Percentiles rank a stretch among this genome's conserved stretches.
Conservation (phyloP, 2,329 filamentous ascomycete genomes). For the Macrophomina phaseolina region DNA sequence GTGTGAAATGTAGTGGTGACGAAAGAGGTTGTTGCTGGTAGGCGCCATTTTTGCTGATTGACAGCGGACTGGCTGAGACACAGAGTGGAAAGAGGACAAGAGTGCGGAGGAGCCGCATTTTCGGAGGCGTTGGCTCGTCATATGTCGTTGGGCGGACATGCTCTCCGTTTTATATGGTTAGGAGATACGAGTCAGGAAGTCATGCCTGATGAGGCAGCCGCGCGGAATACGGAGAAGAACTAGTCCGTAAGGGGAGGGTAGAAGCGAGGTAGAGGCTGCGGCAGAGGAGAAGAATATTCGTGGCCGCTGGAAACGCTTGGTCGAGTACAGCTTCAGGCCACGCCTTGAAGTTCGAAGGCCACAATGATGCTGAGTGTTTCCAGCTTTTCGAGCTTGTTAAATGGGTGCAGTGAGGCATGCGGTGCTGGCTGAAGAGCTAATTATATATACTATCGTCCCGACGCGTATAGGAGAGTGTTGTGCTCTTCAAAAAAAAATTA, state of each 20-base stretch:
- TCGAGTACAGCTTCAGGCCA: no score
- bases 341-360: no score
- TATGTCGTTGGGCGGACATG: no score
- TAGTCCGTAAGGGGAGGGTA: neutral
- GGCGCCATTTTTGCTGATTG: neutral
- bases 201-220: neutral
- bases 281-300: no score
- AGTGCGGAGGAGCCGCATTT: neutral
- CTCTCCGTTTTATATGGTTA: neutral
- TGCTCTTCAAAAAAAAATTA: no score
- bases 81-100: neutral
- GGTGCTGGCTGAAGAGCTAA: no score
- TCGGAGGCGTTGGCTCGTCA: neutral
- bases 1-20: neutral
- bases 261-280: neutral
- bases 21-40: neutral
- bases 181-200: neutral
- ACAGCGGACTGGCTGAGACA: neutral
- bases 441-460: no score
- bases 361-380: no score
- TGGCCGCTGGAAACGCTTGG: no score
- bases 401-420: no score
- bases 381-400: no score
- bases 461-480: no score
- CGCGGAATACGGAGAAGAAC: neutral